These are phyloP conservation scores for Hypocreales sp. DNA, from an alignment of 2,329 filamentous ascomycete genomes.

Conservation along the genomic window DNA sequence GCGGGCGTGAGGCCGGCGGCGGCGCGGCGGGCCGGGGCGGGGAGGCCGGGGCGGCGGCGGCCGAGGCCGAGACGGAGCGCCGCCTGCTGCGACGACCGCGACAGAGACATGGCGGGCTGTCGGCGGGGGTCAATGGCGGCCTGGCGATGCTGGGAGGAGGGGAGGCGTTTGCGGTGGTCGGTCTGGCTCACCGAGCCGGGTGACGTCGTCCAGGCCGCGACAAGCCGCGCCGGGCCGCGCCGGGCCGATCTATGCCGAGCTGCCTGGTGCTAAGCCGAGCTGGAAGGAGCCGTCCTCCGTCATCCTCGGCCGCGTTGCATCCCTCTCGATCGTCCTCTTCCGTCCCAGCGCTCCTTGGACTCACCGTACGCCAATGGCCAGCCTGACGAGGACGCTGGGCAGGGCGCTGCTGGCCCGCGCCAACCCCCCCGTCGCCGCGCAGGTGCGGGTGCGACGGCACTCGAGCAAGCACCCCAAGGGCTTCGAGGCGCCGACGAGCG, in stretches of 20 bases:
- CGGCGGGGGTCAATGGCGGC: constrained; percentile 1
- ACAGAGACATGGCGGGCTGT: constrained; percentile 34
- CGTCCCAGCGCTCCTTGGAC: too few relatives aligned
- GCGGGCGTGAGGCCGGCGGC: constrained; percentile 67
- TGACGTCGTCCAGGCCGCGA: constrained; percentile 14
- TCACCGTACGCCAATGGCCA: too few relatives aligned
- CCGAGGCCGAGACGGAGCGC: too few relatives aligned
- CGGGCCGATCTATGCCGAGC: too few relatives aligned
- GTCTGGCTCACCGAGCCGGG: not conserved
- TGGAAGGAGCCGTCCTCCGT: too few relatives aligned
- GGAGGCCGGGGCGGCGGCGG: constrained; percentile 14
- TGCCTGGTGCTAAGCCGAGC: too few relatives aligned
- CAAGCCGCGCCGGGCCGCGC: constrained; percentile 28
- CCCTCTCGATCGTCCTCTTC: too few relatives aligned
- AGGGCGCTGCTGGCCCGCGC: too few relatives aligned
- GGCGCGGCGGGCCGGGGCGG: constrained; percentile 13
- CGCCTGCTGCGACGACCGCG: constrained; percentile 29
- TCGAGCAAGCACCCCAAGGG: constrained; percentile 38
- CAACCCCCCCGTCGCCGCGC: too few relatives aligned
- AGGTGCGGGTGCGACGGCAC: constrained; percentile 36
- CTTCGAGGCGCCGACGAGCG: constrained; percentile 52
- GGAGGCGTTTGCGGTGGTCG: not conserved
- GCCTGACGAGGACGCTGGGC: too few relatives aligned
- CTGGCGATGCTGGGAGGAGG: too few relatives aligned
- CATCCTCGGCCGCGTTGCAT: too few relatives aligned